Percentiles rank a stretch among this genome's conserved stretches.
Evolutionary conservation across 2,329 filamentous ascomycete species (phyloP).

Genomic region (Colletotrichum viniferum): DNA sequence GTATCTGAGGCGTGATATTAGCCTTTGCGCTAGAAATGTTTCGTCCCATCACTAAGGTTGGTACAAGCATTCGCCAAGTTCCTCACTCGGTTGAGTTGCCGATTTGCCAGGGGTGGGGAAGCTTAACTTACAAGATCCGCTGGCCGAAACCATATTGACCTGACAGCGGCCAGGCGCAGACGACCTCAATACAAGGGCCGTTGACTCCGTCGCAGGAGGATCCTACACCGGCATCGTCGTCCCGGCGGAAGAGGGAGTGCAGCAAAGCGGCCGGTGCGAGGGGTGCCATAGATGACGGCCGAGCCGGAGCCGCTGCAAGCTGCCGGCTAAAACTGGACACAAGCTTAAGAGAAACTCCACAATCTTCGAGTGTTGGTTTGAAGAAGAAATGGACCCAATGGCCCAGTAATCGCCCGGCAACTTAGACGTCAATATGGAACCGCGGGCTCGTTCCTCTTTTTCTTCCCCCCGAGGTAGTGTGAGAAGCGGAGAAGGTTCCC

Average conservation of each 20-base stretch:
- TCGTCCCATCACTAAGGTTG: neutral
- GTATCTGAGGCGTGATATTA: conserved; percentile 46
- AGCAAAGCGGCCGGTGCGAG: neutral
- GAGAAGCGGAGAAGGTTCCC: neutral
- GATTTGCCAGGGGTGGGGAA: neutral
- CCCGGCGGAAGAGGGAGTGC: neutral
- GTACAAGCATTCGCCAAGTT: neutral
- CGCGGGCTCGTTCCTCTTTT: neutral
- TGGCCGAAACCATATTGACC: conserved; percentile 62
- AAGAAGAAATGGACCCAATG: neutral
- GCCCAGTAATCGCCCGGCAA: neutral
- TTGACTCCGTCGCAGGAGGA: conserved; percentile 2
- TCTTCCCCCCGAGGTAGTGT: neutral
- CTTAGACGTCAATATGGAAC: neutral
- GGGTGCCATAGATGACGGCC: neutral
- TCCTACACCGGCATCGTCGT: neutral
- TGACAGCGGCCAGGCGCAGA: conserved; percentile 62
- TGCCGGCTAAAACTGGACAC: neutral
- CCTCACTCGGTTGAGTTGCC: neutral
- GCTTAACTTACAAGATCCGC: conserved; percentile 49
- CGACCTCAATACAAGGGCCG: conserved; percentile 41
- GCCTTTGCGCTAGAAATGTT: neutral
- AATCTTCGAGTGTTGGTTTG: neutral
- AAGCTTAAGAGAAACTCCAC: neutral
- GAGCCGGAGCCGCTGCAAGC: neutral